Percentiles rank a stretch among this genome's conserved stretches.
Conservation (phyloP, 2,329 filamentous ascomycete species). For the Botrytis tulipae region DNA sequence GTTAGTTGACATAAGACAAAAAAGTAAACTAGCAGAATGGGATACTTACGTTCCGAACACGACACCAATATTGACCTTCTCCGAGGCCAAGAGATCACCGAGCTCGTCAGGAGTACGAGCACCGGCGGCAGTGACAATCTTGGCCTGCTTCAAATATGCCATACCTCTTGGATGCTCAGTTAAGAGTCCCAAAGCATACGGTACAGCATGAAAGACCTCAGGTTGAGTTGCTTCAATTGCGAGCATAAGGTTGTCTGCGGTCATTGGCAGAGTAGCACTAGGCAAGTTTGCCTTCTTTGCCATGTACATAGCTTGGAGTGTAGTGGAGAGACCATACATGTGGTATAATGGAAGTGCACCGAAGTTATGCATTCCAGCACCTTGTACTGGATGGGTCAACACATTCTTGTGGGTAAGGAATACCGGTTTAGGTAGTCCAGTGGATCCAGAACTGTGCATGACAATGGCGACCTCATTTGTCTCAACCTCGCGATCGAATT, state of each 20-base stretch:
- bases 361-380: constrained; percentile 47
- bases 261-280: constrained; percentile 55
- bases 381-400: constrained; percentile 43
- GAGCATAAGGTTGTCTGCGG: constrained; percentile 46
- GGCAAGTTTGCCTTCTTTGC: constrained; percentile 52
- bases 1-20: background rate
- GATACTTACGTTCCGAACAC: constrained; percentile 48
- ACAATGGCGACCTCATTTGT: constrained; percentile 24
- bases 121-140: constrained; percentile 56
- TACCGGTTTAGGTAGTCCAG: constrained; percentile 62
- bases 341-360: constrained; percentile 58
- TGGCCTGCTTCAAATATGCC: constrained; percentile 45
- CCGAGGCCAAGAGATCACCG: constrained; percentile 50
- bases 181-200: constrained; percentile 62
- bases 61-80: constrained; percentile 53
- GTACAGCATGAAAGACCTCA: constrained; percentile 41
- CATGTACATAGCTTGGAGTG: constrained; percentile 52
- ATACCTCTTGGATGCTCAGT: constrained; percentile 57
- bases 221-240: constrained; percentile 46
- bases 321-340: constrained; percentile 54
- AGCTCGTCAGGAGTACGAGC: constrained; percentile 59
- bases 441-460: constrained; percentile 46
- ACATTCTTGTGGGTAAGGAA: constrained; percentile 53
- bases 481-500: constrained; percentile 20
- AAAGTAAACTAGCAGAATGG: background rate